A percentile compares a stretch with the other conserved stretches of the same genome.
These are phyloP conservation scores for Emergomyces orientalis DNA, from an alignment of 2,329 filamentous ascomycete species.

Conservation along the genomic window DNA sequence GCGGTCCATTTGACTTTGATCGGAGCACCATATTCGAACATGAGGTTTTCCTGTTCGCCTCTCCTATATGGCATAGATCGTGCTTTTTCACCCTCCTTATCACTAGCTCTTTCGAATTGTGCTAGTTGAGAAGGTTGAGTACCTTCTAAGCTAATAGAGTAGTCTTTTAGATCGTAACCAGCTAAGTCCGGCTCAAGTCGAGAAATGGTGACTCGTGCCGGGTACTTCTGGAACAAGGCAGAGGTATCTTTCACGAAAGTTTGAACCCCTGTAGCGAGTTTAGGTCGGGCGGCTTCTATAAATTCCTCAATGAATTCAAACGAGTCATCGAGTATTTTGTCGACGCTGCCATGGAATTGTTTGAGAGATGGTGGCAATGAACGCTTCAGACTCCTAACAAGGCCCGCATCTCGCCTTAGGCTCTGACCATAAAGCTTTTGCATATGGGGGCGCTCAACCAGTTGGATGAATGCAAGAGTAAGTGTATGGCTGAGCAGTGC, in stretches of 20 bases:
- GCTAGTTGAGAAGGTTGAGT: constrained; percentile 46
- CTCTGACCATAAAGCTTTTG: constrained; percentile 87
- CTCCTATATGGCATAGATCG: constrained; percentile 54
- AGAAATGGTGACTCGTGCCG: constrained; percentile 74
- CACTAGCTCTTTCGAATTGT: constrained; percentile 53
- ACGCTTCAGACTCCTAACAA: constrained; percentile 83
- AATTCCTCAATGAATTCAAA: constrained; percentile 87
- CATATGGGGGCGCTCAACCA: constrained; percentile 95
- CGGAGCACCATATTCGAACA: constrained; percentile 81
- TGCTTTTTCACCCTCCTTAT: constrained; percentile 63
- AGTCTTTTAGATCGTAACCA: constrained; percentile 69
- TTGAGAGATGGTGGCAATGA: constrained; percentile 76
- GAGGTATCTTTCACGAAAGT: constrained; percentile 82
- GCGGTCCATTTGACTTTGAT: constrained; percentile 87
- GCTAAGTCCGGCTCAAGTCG: constrained; percentile 69
- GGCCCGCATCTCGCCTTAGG: constrained; percentile 74
- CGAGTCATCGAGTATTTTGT: constrained; percentile 75
- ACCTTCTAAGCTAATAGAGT: constrained; percentile 65
- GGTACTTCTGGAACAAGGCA: constrained; percentile 79
- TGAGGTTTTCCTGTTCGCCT: constrained; percentile 60
- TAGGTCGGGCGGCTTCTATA: constrained; percentile 73
- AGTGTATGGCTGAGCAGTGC: constrained; percentile 78
- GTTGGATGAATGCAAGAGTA: constrained; percentile 78
- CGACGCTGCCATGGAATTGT: constrained; percentile 75
- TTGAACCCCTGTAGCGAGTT: constrained; percentile 74